phyloP scores from a whole-genome alignment of 768 basidiomycete genomes.

The Dendrothele bispora region DNA sequence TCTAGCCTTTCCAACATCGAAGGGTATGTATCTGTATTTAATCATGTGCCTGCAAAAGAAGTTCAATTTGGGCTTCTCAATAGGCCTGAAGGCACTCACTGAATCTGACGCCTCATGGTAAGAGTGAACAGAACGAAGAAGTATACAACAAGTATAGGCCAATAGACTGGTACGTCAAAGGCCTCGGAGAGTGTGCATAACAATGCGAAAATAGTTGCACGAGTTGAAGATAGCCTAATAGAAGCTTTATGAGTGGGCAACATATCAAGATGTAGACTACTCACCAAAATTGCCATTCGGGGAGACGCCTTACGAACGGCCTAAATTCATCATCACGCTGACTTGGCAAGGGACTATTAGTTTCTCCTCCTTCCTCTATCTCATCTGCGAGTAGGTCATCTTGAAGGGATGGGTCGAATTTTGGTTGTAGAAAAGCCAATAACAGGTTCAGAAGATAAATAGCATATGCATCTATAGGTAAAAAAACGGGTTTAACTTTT shows the following conservation, averaged over 20 bases:
- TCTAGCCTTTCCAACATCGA: slow-evolving; percentile 91
- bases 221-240: slow-evolving; percentile 84
- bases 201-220: slow-evolving; percentile 81
- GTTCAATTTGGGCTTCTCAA: slow-evolving; percentile 5
- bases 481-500: slow-evolving; percentile 8
- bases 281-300: slow-evolving; percentile 96
- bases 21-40: slow-evolving; percentile 96
- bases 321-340: slow-evolving; percentile 91
- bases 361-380: slow-evolving; percentile 89
- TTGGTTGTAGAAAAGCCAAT: slow-evolving; percentile 95
- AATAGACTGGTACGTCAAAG: slow-evolving; percentile 97
- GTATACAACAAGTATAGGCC: slow-evolving; percentile 98
- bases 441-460: slow-evolving; percentile 96
- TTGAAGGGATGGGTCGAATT: slow-evolving; percentile 94
- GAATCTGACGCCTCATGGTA: slow-evolving; percentile 95
- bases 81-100: slow-evolving; percentile 52
- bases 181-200: slow-evolving; percentile 78
- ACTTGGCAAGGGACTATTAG: slow-evolving; percentile 61
- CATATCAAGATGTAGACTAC: slow-evolving; percentile 16
- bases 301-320: slow-evolving; percentile 92
- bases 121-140: slow-evolving; percentile 93
- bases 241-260: neutral
- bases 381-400: slow-evolving; percentile 93
- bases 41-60: slow-evolving; percentile 84
- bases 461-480: slow-evolving; percentile 77